Evolutionary conservation across 1,284 basidiomycete genomes (phyloP).

Genomic region (Volvariella surrecta): DNA sequence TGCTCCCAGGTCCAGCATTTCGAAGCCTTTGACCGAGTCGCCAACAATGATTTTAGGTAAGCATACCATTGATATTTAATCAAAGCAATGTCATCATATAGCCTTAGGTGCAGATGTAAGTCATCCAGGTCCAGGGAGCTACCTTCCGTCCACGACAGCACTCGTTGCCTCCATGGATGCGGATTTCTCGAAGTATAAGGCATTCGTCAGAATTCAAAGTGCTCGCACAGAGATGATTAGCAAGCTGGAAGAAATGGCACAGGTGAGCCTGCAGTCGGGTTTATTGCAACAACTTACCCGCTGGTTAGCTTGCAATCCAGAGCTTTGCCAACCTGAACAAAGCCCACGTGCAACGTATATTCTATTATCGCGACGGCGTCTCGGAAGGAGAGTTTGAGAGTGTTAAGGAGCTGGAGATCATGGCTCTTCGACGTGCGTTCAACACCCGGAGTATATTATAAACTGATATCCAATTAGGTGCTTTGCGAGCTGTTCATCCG

Average conservation of each 20-base stretch:
- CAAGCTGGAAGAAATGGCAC: constrained; percentile 34
- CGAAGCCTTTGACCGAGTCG: constrained; percentile 13
- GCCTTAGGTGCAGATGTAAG: constrained; percentile 30
- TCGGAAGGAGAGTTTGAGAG: constrained; percentile 29
- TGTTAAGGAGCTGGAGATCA: constrained; percentile 19
- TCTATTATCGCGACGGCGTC: constrained; percentile 30
- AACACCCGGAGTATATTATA: too few species aligned
- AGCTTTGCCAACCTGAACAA: not conserved
- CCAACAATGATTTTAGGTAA: constrained; percentile 30
- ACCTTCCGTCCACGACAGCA: constrained; percentile 27
- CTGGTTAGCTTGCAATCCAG: not conserved
- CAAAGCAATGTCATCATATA: not conserved
- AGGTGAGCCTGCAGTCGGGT: too few species aligned
- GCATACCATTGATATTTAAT: not conserved
- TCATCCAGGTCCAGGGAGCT: constrained; percentile 26
- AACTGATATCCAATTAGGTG: too few species aligned
- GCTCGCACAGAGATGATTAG: constrained; percentile 42
- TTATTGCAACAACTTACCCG: not conserved
- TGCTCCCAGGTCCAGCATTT: constrained; percentile 14
- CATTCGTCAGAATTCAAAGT: constrained; percentile 32
- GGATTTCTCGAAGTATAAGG: constrained; percentile 18
- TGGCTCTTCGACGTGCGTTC: too few species aligned
- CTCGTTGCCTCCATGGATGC: constrained; percentile 26
- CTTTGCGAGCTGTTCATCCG: too few species aligned
- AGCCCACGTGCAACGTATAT: constrained; percentile 15